Conservation (phyloP, 2,329 filamentous ascomycete species). For the Helicocarpus griseus region DNA sequence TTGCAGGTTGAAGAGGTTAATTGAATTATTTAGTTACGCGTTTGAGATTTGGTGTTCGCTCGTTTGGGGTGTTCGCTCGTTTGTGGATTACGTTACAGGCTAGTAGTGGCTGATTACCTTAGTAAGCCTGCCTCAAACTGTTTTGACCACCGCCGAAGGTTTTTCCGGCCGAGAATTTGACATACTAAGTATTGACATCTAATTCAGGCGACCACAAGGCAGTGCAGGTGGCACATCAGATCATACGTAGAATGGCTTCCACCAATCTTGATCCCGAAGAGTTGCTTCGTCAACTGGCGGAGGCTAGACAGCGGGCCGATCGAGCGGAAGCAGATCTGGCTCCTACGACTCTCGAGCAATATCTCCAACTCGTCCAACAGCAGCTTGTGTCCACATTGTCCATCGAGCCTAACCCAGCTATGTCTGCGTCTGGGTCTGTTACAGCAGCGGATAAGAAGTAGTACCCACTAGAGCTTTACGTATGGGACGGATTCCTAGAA, state of each 20-base stretch:
- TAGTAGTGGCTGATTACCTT: no score
- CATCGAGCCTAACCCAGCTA: not conserved
- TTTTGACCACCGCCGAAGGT: no score
- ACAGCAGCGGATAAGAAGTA: not conserved
- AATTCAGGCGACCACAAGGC: no score
- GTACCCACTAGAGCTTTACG: not conserved
- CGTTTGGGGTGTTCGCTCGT: no score
- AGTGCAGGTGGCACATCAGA: not conserved
- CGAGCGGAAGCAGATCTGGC: not conserved
- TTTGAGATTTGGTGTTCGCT: no score
- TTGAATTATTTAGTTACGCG: no score
- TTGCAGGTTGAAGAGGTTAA: no score
- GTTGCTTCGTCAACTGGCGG: not conserved
- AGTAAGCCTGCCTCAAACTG: no score
- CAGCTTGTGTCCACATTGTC: not conserved
- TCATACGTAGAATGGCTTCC: not conserved
- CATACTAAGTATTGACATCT: no score
- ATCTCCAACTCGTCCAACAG: conserved; percentile 2
- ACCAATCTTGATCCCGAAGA: not conserved
- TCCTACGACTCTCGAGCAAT: not conserved
- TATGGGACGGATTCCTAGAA: not conserved
- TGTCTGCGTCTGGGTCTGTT: not conserved
- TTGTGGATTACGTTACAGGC: no score
- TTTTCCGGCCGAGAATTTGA: no score
- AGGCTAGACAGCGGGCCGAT: not conserved